Evolutionary conservation across 768 basidiomycete genomes (phyloP), one percentile per base, ranked within the genome.

Genomic region (Trametes maxima): DNA sequence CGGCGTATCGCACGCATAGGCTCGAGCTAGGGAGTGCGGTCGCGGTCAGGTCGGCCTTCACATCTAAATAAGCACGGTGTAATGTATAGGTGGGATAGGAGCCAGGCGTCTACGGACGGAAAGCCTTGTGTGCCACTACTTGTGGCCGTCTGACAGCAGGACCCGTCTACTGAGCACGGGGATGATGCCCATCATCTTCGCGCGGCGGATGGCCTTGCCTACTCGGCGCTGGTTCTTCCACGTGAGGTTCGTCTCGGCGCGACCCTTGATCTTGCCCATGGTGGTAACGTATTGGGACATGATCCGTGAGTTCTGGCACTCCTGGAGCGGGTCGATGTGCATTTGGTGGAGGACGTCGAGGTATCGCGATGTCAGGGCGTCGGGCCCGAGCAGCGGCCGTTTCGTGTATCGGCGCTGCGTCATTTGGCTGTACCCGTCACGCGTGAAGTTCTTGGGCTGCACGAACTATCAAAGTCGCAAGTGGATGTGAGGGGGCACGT

Each of bases 161-260:
- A 51, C 39, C 49, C 63, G 58, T 44, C 53, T 65, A 53, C 69
- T 70, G 51, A 67, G 66, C 22, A 77, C 65, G 4, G 93, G 90
- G 54, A 96, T 84, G 58, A 93, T 71, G 42, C 95, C 95, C 91
- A 96, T 95, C 82, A 88, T 88, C 76, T 89, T 92, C 60, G 95
- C 90, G 60, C 95, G 79, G 46, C 90, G 86, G 59, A 97, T 88
- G 45, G 94, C 91, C 75, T 94, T 94, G 60, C 85, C 90, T 4
- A 97, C 67, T 62, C 80, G 80, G 45, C 92, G 82, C 73, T 97
- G 95, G 56, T 78, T 89, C 75, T 86, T 87, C 74, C 85, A 81
- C 1, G 94, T 94, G 46, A 98, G 78, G 6, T 80, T 77, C 0
- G 92, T 95, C 33, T 81, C 70, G 10, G 82, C 79, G 54, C 95